Base-by-base conservation (phyloP, 345 rosid species). In the Xanthoceras sorbifolium region DNA sequence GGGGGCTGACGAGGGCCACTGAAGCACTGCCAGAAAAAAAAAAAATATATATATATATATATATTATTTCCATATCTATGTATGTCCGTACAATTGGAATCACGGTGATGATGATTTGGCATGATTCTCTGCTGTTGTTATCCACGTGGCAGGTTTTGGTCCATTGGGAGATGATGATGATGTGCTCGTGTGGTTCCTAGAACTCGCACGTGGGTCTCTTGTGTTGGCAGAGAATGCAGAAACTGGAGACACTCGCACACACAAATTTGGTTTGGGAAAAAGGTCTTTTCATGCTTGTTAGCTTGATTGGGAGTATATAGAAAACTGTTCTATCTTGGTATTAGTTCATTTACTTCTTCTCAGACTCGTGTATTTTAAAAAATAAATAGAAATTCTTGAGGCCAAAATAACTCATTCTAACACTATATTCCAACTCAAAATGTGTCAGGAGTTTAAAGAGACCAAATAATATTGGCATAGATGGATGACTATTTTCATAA, bases 101-200 rank as follows among this genome's bases (percentile, higher is more conserved):
- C 18, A 18, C 0, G 72, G 26, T 69, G 59, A 69, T 17, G 8
- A n/a, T n/a, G 40, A 5, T 36, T 36, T 36, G 40, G 40, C 60
- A 54, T 54, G 7, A 54, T 15, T 3, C 9, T 23, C 8, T 28
- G 0, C 44, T 36, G 20, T 31, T 14, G 2, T 14, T 32, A 1
- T 64, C 75, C 78, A 76, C n/a, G 73, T 79, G 85, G 85, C 69
- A 46, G 70, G 44, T 68, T 79, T 20, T 72, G 29, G 68, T 22
- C 79, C 82, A 52, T 61, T 22, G 31, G 18, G 15, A 28, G 28
- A 6, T 57, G 11, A 5, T 31, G 40, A 44, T 52, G 48, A 38
- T 59, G 31, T 22, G 73, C 44, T 71, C 66, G 55, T 64, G 79
- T 79, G 75, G 71, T 69, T 63, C 11, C 20, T 15, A 23, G 11